Evolutionary conservation across 192 early-diverging fungal genomes (phyloP), one percentile per base, ranked within the genome.

Genomic region (Jimgerdemannia flammicorona): DNA sequence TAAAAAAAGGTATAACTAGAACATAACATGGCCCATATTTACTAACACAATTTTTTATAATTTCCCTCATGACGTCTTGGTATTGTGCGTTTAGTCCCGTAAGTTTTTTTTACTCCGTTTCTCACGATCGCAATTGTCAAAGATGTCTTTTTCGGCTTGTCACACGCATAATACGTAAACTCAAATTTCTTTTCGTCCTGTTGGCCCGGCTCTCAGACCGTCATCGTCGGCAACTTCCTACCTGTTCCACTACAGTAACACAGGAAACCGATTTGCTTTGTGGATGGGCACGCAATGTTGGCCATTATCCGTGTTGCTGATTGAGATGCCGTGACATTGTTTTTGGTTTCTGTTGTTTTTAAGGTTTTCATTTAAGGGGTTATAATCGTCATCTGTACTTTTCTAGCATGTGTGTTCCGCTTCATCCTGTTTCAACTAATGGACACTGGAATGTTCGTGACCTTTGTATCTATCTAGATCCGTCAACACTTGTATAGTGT

Each of bases 211-310:
- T 64, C 70, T 14, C 44, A 85, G 84, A 80, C 84, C 67, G 87
- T 84, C 3, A 93, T 93, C 44, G 86, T 90, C 8, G 91, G 91
- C 74, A 91, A 93, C 71, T 93, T 93, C 80, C 78, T 93, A 72
- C 91, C 91, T 8, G 84, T 89, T 29, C 78, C 78, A 69, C 69
- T 84, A 4, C 78, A 81, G 70, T 84, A 66, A 76, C 54, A 17
- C n/a, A 59, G 49, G 49, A 14, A 6, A 59, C 0, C 8, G 49
- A 59, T 2, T 14, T 10, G 49, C 49, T 6, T 6, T 14, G 29
- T 59, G 8, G 49, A 59, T 59, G 49, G 14, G 49, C 29, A 29
- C 49, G 49, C 6, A 59, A 59, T 59, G 49, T 14, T 29, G 29
- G 49, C 14, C 6, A 59, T 59, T 59, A 59, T 14, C 8, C 14